Conservation (phyloP, 2,329 filamentous ascomycete species). For the Madurella mycetomatis region DNA sequence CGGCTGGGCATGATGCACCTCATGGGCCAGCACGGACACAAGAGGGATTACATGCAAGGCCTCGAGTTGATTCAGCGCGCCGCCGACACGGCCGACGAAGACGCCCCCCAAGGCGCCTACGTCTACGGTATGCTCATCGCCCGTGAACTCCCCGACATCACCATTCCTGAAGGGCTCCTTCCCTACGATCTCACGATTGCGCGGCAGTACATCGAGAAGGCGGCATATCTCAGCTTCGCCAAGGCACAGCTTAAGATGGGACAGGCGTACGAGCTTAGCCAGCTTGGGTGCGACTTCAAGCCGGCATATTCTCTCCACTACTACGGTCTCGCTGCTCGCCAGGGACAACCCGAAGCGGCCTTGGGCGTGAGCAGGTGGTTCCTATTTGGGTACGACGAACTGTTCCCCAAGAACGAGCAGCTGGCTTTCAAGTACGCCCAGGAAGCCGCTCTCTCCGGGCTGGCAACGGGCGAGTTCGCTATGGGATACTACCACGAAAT, state of each 20-base stretch:
- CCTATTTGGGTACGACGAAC: slow-evolving; percentile 84
- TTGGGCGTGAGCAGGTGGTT: slow-evolving; percentile 99
- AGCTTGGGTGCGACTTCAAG: slow-evolving; percentile 91
- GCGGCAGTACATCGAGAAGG: slow-evolving; percentile 89
- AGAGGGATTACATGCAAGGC: slow-evolving; percentile 72
- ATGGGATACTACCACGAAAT: slow-evolving; percentile 98
- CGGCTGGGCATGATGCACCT: slow-evolving; percentile 97
- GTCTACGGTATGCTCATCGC: slow-evolving; percentile 93
- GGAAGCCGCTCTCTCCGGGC: slow-evolving; percentile 73
- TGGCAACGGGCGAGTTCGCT: slow-evolving; percentile 91
- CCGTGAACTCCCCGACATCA: slow-evolving; percentile 85
- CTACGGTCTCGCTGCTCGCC: slow-evolving; percentile 85
- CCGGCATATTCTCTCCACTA: slow-evolving; percentile 91
- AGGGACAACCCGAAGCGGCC: slow-evolving; percentile 89
- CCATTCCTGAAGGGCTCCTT: slow-evolving; percentile 65
- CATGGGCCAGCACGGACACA: slow-evolving; percentile 86
- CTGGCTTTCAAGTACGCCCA: slow-evolving; percentile 88
- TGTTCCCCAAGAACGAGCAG: slow-evolving; percentile 94
- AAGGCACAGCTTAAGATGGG: slow-evolving; percentile 98
- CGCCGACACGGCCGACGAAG: slow-evolving; percentile 86
- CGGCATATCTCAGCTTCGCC: slow-evolving; percentile 90
- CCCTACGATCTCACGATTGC: slow-evolving; percentile 68
- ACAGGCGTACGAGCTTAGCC: slow-evolving; percentile 88
- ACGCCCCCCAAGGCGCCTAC: slow-evolving; percentile 93
- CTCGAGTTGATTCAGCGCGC: slow-evolving; percentile 79